Percentiles rank a stretch among this genome's conserved stretches.
Evolutionary conservation across 139 green algal species (phyloP).

Genomic region (Chlamydomonas eustigma): DNA sequence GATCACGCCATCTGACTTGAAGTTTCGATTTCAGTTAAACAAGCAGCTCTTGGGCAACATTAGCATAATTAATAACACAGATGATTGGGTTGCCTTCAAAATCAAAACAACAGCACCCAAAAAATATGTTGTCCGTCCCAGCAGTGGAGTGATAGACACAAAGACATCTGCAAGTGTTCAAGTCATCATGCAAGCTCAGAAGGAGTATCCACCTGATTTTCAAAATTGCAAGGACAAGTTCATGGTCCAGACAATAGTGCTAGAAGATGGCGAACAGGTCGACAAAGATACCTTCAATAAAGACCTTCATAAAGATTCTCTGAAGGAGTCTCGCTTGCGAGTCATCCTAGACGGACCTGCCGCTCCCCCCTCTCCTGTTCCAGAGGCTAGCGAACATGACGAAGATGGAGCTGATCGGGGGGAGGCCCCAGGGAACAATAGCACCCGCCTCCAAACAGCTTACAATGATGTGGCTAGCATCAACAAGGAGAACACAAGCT

Average conservation of each 20-base stretch:
- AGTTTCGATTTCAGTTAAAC: conserved; percentile 9
- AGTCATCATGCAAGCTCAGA: conserved; percentile 57
- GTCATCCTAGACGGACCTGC: conserved; percentile 52
- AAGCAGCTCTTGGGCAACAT: conserved; percentile 32
- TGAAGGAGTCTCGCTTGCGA: conserved; percentile 41
- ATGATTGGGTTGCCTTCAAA: conserved; percentile 45
- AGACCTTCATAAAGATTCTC: conserved; percentile 25
- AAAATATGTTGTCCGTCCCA: conserved; percentile 60
- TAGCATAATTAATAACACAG: conserved; percentile 37
- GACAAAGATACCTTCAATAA: conserved; percentile 42
- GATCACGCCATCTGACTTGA: conserved; percentile 6
- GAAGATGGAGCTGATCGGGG: neutral
- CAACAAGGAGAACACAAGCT: conserved; percentile 18
- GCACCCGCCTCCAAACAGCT: neutral
- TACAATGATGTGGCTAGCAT: neutral
- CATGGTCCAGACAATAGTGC: conserved; percentile 49
- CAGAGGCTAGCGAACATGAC: conserved; percentile 35
- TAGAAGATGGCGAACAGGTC: conserved; percentile 36
- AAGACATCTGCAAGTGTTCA: conserved; percentile 17
- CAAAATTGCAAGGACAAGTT: conserved; percentile 63
- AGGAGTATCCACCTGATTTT: conserved; percentile 53
- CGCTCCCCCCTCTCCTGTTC: conserved; percentile 49
- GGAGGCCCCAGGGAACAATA: neutral
- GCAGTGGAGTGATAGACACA: conserved; percentile 44
- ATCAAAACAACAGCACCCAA: conserved; percentile 57